Percentiles rank a stretch among this genome's conserved stretches.
Conservation (phyloP, 106 monocot species). For the Triglochin maritima region DNA sequence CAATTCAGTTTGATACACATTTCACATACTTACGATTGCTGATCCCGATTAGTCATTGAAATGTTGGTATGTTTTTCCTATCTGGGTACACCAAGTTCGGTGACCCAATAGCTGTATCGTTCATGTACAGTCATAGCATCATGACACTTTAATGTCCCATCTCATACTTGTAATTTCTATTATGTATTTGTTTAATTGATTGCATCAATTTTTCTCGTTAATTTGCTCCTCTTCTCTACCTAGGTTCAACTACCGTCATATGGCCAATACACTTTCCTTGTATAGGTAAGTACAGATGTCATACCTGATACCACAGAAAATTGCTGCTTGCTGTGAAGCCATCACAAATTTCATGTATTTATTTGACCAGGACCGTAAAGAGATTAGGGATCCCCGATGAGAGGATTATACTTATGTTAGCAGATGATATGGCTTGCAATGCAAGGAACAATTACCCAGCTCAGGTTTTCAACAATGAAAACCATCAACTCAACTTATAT, state of each 20-base stretch:
- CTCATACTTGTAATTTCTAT: too few species aligned
- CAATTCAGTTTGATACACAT: too few species aligned
- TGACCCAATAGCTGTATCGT: too few species aligned
- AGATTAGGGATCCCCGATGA: constrained; percentile 96
- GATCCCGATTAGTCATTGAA: too few species aligned
- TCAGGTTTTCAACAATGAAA: constrained; percentile 98
- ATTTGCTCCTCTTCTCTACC: neutral
- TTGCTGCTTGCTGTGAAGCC: neutral
- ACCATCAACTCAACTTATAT: constrained; percentile 91
- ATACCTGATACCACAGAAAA: neutral
- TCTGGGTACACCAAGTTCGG: too few species aligned
- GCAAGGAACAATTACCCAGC: constrained; percentile 91
- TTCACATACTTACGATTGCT: too few species aligned
- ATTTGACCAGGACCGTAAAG: constrained; percentile 65
- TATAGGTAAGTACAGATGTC: constrained; percentile 44
- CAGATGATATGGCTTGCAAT: constrained; percentile 99
- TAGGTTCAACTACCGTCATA: constrained; percentile 98
- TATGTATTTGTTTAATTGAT: too few species aligned
- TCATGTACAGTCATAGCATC: too few species aligned
- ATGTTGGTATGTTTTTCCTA: too few species aligned
- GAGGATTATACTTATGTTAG: constrained; percentile 96
- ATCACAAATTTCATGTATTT: neutral
- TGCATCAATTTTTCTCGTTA: neutral
- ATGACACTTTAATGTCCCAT: too few species aligned
- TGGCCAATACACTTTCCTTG: constrained; percentile 92